Conservation (phyloP, 768 basidiomycete genomes). For the Trametopsis cervina region DNA sequence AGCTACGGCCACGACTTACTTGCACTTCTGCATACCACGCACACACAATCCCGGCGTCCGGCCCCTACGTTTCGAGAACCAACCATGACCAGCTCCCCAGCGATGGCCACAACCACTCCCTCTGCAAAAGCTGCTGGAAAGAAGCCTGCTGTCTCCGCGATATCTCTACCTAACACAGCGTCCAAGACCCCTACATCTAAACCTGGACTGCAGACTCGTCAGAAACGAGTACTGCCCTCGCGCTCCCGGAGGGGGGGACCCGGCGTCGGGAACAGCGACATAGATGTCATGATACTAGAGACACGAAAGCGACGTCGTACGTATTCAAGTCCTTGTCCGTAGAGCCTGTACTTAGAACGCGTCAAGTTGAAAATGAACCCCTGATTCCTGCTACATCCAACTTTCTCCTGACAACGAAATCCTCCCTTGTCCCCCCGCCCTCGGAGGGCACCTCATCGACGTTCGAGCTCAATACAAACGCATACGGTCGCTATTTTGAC, state of each 20-base stretch:
- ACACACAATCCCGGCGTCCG: background rate
- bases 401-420: slow-evolving; percentile 73
- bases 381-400: slow-evolving; percentile 59
- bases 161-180: background rate
- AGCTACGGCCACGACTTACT: background rate
- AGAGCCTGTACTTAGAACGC: background rate
- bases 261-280: slow-evolving; percentile 71
- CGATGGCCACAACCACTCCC: background rate
- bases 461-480: slow-evolving; percentile 44
- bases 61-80: background rate
- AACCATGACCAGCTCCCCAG: slow-evolving; percentile 1
- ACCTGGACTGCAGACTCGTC: slow-evolving; percentile 31
- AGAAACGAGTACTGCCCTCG: slow-evolving; percentile 78
- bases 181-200: slow-evolving; percentile 1
- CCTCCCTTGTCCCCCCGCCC: slow-evolving; percentile 39
- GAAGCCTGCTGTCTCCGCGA: background rate
- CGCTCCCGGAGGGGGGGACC: slow-evolving; percentile 76
- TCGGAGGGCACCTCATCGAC: slow-evolving; percentile 30
- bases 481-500: slow-evolving; percentile 72
- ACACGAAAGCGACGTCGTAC: slow-evolving; percentile 70
- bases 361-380: slow-evolving; percentile 61
- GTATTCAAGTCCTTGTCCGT: slow-evolving; percentile 21
- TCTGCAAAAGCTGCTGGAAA: slow-evolving; percentile 7
- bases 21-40: background rate
- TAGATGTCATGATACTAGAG: slow-evolving; percentile 80